Evolutionary conservation across 2,329 filamentous ascomycete species (phyloP).

Genomic region (Colletotrichum cordylinicola): DNA sequence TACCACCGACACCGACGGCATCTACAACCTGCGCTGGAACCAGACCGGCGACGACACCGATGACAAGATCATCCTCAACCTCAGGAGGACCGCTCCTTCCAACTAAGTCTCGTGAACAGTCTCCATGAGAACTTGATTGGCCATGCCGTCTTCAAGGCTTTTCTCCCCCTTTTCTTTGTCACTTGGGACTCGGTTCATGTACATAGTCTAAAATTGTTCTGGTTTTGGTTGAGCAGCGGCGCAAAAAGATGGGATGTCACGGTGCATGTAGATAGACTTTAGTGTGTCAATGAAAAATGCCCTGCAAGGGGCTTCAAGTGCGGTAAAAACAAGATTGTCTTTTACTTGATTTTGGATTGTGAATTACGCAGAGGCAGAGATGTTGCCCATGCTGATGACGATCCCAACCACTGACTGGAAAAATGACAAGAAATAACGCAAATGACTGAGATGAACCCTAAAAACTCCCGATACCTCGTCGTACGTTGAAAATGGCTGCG

Average conservation of each 20-base stretch:
- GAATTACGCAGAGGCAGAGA: neutral
- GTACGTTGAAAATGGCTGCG: neutral
- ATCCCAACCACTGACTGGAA: neutral
- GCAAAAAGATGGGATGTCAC: neutral
- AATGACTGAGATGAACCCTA: neutral
- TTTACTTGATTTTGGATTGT: neutral
- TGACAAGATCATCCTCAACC: conserved; percentile 22
- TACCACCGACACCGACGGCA: conserved; percentile 13
- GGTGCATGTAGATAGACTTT: neutral
- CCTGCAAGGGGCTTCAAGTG: neutral
- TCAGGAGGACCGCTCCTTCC: conserved; percentile 27
- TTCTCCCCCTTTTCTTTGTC: neutral
- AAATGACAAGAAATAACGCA: neutral
- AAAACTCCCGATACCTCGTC: neutral
- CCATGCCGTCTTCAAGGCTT: neutral
- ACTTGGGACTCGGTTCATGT: neutral
- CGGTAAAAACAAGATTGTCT: neutral
- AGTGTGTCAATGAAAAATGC: neutral
- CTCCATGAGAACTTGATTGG: neutral
- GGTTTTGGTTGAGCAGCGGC: neutral
- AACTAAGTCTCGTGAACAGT: neutral
- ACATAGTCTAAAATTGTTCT: neutral
- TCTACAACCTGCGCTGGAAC: conserved; percentile 31
- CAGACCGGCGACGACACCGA: conserved; percentile 14
- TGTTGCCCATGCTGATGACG: neutral